Evolutionary conservation across 805 yeast genomes (phyloP).

Genomic region (Wickerhamiella spandovensis): DNA sequence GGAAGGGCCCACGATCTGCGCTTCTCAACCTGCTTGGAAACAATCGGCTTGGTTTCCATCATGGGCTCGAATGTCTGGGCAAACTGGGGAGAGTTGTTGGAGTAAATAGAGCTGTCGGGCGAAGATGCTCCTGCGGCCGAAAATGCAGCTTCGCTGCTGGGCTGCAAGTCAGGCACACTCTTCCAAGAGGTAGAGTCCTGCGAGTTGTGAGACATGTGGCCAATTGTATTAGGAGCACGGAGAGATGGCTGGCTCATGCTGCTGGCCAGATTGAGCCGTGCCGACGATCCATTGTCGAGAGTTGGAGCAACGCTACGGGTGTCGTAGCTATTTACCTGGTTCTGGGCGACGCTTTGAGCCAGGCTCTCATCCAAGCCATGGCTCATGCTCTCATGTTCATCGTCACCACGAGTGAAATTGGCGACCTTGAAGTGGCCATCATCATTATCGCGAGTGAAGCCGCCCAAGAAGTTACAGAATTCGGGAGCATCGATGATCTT

Average conservation of each 20-base stretch:
- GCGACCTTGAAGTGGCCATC: constrained; percentile 23
- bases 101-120: constrained; percentile 18
- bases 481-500: constrained; percentile 44
- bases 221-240: not conserved
- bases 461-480: constrained; percentile 47
- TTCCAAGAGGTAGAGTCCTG: not conserved
- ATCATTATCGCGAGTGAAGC: constrained; percentile 25
- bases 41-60: not conserved
- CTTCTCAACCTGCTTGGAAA: constrained; percentile 5
- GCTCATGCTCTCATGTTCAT: not conserved
- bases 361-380: no score
- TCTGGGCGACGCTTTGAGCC: no score
- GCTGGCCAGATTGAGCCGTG: not conserved
- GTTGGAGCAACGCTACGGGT: not conserved
- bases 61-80: not conserved
- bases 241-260: not conserved
- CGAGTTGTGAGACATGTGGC: not conserved
- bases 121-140: constrained; percentile 14
- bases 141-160: constrained; percentile 7
- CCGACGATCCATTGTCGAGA: not conserved
- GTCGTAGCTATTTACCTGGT: no score
- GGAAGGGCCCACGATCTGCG: constrained; percentile 33
- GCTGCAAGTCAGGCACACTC: not conserved
- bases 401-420: constrained; percentile 21
- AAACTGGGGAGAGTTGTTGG: constrained; percentile 5